A percentile compares a stretch with the other conserved stretches of the same genome.
These are phyloP conservation scores for Zygotorulaspora florentina DNA, from an alignment of 805 yeast species.

Conservation along the genomic window DNA sequence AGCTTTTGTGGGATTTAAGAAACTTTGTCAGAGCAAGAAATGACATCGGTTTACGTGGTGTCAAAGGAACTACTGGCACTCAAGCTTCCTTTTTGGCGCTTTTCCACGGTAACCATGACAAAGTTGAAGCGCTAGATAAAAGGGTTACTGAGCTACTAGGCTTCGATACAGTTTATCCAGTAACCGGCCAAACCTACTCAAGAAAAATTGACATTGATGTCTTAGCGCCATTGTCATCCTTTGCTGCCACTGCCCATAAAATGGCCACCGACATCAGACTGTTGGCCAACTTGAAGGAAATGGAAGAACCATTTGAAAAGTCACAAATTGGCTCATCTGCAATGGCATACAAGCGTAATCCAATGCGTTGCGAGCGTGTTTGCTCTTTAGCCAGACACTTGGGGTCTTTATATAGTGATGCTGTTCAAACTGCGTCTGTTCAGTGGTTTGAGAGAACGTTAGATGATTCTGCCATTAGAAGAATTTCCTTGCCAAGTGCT, in stretches of 20 bases:
- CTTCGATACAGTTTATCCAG: conserved; percentile 92
- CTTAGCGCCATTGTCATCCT: conserved; percentile 84
- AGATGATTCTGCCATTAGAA: conserved; percentile 96
- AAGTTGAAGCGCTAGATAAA: conserved; percentile 88
- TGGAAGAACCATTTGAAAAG: conserved; percentile 98
- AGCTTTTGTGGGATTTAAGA: conserved; percentile 94
- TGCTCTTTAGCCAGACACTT: conserved; percentile 97
- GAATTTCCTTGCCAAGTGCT: conserved; percentile 94
- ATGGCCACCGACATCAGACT: conserved; percentile 96
- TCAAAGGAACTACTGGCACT: conserved; percentile 98
- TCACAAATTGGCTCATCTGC: conserved; percentile 98
- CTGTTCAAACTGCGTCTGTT: conserved; percentile 93
- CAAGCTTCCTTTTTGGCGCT: conserved; percentile 94
- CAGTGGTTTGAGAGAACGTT: conserved; percentile 99
- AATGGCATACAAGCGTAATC: conserved; percentile 99
- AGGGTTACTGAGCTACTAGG: conserved; percentile 91
- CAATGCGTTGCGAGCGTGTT: conserved; percentile 98
- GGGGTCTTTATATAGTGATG: conserved; percentile 87
- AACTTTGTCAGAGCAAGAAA: conserved; percentile 94
- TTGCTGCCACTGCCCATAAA: conserved; percentile 95
- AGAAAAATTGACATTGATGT: conserved; percentile 97
- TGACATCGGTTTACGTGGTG: conserved; percentile 95
- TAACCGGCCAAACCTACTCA: conserved; percentile 98
- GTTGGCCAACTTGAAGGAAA: conserved; percentile 92
- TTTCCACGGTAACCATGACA: conserved; percentile 95